Conservation (phyloP, 805 yeast species). For the Wickerhamiella dianesei region DNA sequence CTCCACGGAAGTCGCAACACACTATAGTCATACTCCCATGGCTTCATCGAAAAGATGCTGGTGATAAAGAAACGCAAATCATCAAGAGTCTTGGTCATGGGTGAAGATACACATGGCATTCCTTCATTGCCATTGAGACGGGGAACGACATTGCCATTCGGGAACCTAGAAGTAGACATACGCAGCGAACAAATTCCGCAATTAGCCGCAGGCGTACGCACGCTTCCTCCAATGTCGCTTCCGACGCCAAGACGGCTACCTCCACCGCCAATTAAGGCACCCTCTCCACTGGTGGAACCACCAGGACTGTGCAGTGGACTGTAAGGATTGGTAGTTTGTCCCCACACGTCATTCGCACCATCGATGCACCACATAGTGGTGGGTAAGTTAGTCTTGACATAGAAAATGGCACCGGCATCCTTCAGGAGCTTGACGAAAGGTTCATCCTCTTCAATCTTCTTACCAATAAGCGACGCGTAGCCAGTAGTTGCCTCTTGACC, state of each 20-base stretch:
- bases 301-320: slow-evolving; percentile 35
- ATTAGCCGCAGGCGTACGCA: slow-evolving; percentile 42
- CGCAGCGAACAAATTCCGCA: slow-evolving; percentile 38
- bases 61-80: slow-evolving; percentile 39
- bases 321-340: slow-evolving; percentile 38
- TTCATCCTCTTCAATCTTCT: slow-evolving; percentile 31
- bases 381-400: slow-evolving; percentile 44
- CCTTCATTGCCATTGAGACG: slow-evolving; percentile 36
- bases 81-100: slow-evolving; percentile 32
- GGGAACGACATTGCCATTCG: slow-evolving; percentile 30
- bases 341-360: slow-evolving; percentile 42
- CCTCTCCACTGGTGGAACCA: slow-evolving; percentile 44
- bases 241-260: slow-evolving; percentile 43
- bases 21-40: slow-evolving; percentile 41
- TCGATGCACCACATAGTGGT: slow-evolving; percentile 43
- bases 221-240: slow-evolving; percentile 44
- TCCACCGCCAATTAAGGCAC: slow-evolving; percentile 34
- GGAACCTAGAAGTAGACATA: slow-evolving; percentile 38
- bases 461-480: slow-evolving; percentile 31
- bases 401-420: slow-evolving; percentile 43
- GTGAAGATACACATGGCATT: slow-evolving; percentile 33
- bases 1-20: slow-evolving; percentile 39
- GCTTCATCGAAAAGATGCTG: slow-evolving; percentile 34
- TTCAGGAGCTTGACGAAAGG: slow-evolving; percentile 31
- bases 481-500: slow-evolving; percentile 43